Percentiles rank a stretch among this genome's conserved stretches.
Evolutionary conservation across 345 rosid genomes (phyloP).

Genomic region (Populus deltoides): DNA sequence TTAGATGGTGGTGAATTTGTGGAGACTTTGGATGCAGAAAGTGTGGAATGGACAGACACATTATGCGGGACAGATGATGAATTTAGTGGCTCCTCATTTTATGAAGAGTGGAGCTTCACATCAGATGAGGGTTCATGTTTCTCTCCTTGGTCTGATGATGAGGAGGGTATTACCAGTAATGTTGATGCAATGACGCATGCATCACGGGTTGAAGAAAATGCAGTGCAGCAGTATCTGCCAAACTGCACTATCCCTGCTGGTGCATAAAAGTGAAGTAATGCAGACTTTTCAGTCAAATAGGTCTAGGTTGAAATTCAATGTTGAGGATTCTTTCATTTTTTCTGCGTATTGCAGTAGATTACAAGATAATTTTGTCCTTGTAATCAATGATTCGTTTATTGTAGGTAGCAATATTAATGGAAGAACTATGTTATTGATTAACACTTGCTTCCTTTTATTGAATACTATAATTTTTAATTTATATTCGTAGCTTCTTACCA

Average conservation of each 20-base stretch:
- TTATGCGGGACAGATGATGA: not conserved
- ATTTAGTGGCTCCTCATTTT: not conserved
- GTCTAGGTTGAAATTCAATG: not conserved
- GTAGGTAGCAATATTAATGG: not conserved
- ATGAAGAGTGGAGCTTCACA: constrained; percentile 2
- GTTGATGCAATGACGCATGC: not conserved
- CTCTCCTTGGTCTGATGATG: constrained; percentile 1
- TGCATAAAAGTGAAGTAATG: not conserved
- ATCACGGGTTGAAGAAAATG: not conserved
- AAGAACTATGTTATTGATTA: not conserved
- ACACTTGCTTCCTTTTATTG: not conserved
- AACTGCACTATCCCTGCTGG: not conserved
- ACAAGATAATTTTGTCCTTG: not conserved
- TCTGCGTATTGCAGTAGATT: not conserved
- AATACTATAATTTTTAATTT: not conserved
- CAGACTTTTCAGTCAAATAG: not conserved
- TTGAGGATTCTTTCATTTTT: not conserved
- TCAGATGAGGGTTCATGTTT: constrained; percentile 12
- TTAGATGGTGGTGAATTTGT: not conserved
- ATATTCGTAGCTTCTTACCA: not conserved
- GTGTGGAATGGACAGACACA: not conserved
- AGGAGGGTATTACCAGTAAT: not conserved
- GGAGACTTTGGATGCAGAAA: constrained; percentile 7
- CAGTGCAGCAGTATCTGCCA: not conserved
- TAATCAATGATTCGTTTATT: not conserved